Conservation (phyloP, 163 green algal species). For the Scenedesmus sp. region DNA sequence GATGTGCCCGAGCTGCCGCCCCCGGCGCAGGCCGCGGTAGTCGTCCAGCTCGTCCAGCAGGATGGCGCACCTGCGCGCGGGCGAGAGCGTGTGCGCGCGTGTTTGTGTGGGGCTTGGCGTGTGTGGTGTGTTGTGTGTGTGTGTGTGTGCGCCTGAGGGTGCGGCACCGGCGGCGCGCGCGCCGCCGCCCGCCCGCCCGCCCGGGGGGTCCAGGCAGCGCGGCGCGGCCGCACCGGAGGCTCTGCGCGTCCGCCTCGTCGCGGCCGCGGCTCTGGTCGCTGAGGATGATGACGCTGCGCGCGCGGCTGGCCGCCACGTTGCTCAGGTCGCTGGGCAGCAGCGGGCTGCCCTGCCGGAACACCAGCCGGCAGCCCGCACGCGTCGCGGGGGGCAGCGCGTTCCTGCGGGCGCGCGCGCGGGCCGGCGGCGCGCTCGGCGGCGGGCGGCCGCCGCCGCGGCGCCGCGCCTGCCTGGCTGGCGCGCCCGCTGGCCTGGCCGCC, state of each 20-base stretch:
- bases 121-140: no score
- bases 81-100: no score
- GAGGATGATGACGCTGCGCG: conserved; percentile 52
- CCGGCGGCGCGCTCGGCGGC: no score
- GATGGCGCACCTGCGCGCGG: conserved; percentile 34
- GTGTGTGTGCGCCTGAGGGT: no score
- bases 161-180: no score
- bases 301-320: conserved; percentile 45
- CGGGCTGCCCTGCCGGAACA: conserved; percentile 58
- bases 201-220: no score
- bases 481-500: no score
- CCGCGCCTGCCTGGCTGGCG: no score
- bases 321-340: conserved; percentile 48
- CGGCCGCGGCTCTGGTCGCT: conserved; percentile 48
- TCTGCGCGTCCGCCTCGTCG: conserved; percentile 55
- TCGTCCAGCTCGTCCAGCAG: conserved; percentile 45
- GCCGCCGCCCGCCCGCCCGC: no score
- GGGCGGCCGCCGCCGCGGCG: no score
- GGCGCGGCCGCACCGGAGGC: conserved; percentile 43
- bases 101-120: no score
- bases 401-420: no score
- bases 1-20: conserved; percentile 22
- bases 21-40: conserved; percentile 26
- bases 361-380: conserved; percentile 46
- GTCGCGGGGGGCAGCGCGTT: conserved; percentile 21